Percentiles rank a stretch among this genome's conserved stretches.
Conservation (phyloP, 495 filamentous ascomycete genomes). For the Xanthoparmelia taractica region DNA sequence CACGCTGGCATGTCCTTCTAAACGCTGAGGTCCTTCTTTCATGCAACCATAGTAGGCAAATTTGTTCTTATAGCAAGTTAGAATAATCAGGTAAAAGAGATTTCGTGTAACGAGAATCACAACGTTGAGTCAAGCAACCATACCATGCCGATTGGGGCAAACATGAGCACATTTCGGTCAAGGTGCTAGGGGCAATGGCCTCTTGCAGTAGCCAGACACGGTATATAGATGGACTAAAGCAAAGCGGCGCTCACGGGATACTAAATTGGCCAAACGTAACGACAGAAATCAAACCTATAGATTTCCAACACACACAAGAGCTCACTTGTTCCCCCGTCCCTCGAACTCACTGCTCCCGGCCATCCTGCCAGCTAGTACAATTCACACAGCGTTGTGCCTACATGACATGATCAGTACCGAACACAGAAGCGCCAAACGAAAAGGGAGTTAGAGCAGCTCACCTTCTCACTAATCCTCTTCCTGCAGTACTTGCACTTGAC, state of each 20-base stretch:
- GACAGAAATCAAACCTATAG: not conserved
- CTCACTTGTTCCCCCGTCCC: not conserved
- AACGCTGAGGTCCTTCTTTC: no score
- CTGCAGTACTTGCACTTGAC: conserved; percentile 66
- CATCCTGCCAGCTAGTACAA: conserved; percentile 72
- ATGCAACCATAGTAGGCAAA: no score
- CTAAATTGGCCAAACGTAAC: not conserved
- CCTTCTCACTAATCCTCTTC: conserved; percentile 59
- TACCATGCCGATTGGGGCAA: not conserved
- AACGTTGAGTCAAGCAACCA: not conserved
- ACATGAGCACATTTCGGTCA: not conserved
- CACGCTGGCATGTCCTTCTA: no score
- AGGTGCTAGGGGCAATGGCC: not conserved
- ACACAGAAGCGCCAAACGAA: not conserved
- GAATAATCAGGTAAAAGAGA: no score
- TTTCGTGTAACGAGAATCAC: no score
- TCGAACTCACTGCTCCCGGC: conserved; percentile 49
- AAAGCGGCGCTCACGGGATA: not conserved
- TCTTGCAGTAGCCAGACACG: not conserved
- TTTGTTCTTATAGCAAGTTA: no score
- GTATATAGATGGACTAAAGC: not conserved
- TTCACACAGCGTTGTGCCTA: conserved; percentile 60
- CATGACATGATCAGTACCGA: not conserved
- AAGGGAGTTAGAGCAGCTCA: conserved; percentile 27
- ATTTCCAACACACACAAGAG: not conserved